These are phyloP conservation scores for Hericium rajendrae DNA, from an alignment of 768 basidiomycete genomes.

Conservation along the genomic window DNA sequence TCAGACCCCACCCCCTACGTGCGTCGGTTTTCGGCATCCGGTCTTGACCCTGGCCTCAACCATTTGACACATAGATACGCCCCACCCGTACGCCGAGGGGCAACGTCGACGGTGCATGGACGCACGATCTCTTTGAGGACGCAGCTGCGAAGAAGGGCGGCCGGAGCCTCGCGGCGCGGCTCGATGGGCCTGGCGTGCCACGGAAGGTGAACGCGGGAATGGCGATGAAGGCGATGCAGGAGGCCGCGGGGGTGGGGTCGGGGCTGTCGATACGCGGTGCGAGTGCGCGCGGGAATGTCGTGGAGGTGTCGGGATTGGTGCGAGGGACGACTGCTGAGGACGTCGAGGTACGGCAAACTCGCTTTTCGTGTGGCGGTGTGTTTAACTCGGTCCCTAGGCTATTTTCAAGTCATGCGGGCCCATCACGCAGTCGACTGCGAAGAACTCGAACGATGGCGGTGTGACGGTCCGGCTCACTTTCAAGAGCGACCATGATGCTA, in stretches of 20 bases:
- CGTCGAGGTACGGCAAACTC: slow-evolving; percentile 5
- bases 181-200: slow-evolving; percentile 4
- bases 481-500: slow-evolving; percentile 15
- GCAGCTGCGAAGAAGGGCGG: not conserved
- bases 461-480: slow-evolving; percentile 15
- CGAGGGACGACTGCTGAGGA: slow-evolving; percentile 16
- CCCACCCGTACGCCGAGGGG: slow-evolving; percentile 9
- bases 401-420: slow-evolving; percentile 15
- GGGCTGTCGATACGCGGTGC: slow-evolving; percentile 13
- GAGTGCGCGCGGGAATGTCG: slow-evolving; percentile 14
- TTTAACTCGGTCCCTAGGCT: slow-evolving; percentile 4
- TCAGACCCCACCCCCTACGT: slow-evolving; percentile 10
- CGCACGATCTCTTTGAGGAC: slow-evolving; percentile 12
- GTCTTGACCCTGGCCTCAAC: not conserved
- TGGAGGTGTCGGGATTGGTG: slow-evolving; percentile 14
- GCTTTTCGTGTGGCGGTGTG: not conserved
- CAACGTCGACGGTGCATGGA: slow-evolving; percentile 13
- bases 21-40: not conserved
- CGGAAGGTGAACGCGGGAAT: slow-evolving; percentile 15
- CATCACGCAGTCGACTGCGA: slow-evolving; percentile 12
- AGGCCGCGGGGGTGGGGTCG: slow-evolving; percentile 7
- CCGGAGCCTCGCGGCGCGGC: slow-evolving; percentile 10
- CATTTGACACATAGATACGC: not conserved
- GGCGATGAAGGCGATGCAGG: slow-evolving; percentile 10
- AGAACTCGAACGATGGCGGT: slow-evolving; percentile 6